These are phyloP conservation scores for Pythium oligandrum DNA, from an alignment of 352 stramenopile species.

Conservation along the genomic window DNA sequence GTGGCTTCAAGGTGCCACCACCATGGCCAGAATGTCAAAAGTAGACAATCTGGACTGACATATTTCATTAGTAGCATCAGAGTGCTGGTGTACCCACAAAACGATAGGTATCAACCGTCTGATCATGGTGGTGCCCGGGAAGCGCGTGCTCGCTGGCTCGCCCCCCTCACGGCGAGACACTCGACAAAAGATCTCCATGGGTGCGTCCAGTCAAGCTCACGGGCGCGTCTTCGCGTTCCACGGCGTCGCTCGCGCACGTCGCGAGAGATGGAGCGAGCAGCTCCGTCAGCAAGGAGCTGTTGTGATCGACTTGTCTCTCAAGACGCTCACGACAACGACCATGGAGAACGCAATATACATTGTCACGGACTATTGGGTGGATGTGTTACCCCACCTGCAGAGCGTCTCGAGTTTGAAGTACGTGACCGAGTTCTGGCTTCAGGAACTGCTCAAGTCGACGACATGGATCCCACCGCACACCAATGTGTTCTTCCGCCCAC, in stretches of 20 bases:
- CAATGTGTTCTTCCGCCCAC: constrained; percentile 46
- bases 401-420: constrained; percentile 1
- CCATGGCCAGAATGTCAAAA: too few relatives aligned
- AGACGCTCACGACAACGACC: neutral
- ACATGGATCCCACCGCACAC: constrained; percentile 29
- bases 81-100: too few relatives aligned
- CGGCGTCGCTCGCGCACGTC: constrained; percentile 3
- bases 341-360: constrained; percentile 22
- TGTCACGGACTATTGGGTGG: constrained; percentile 51
- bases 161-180: neutral
- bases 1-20: too few relatives aligned
- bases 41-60: too few relatives aligned
- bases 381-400: constrained; percentile 10
- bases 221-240: constrained; percentile 17
- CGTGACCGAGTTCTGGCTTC: constrained; percentile 60
- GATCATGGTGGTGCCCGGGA: too few relatives aligned
- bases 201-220: too few relatives aligned
- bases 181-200: neutral
- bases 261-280: constrained; percentile 3
- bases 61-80: too few relatives aligned
- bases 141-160: too few relatives aligned
- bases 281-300: too few relatives aligned
- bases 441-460: constrained; percentile 31
- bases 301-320: too few relatives aligned
- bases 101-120: too few relatives aligned